Evolutionary conservation across 2,329 filamentous ascomycete genomes (phyloP).

Genomic region (Hymenotorrendiella dingleyae): DNA sequence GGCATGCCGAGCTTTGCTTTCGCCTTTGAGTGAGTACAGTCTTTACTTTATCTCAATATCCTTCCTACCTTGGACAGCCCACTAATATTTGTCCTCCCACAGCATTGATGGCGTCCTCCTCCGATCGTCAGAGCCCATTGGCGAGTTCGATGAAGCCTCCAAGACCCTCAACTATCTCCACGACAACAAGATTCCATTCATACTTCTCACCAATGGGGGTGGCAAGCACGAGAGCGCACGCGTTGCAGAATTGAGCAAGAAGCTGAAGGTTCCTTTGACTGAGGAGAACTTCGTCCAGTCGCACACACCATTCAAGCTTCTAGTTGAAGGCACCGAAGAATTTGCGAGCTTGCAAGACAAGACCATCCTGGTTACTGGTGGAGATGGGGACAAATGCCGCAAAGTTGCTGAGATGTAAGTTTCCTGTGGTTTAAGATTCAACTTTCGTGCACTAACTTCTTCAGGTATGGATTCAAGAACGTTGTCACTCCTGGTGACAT

Average conservation of each 20-base stretch:
- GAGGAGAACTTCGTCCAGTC: conserved; percentile 76
- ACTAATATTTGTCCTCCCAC: conserved; percentile 1
- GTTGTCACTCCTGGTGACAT: conserved; percentile 87
- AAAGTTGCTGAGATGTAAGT: conserved; percentile 57
- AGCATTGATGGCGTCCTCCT: conserved; percentile 88
- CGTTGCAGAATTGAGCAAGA: conserved; percentile 61
- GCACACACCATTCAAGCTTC: conserved; percentile 79
- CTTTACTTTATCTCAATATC: neutral
- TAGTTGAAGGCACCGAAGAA: conserved; percentile 54
- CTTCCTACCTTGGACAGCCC: neutral
- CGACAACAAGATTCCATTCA: conserved; percentile 74
- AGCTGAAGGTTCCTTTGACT: conserved; percentile 58
- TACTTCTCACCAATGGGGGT: conserved; percentile 92
- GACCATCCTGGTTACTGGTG: conserved; percentile 70
- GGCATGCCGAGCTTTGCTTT: conserved; percentile 41
- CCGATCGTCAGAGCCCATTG: conserved; percentile 71
- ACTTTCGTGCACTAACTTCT: conserved; percentile 6
- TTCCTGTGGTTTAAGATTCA: conserved; percentile 12
- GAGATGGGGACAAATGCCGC: conserved; percentile 30
- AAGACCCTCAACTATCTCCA: conserved; percentile 70
- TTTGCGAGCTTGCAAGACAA: conserved; percentile 50
- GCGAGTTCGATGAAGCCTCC: conserved; percentile 70
- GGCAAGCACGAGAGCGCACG: conserved; percentile 75
- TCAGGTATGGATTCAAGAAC: conserved; percentile 66
- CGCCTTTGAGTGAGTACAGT: conserved; percentile 45